Evolutionary conservation across 2,329 filamentous ascomycete species (phyloP), one percentile per base, ranked within the genome.

Genomic region (Arthroderma sp.): DNA sequence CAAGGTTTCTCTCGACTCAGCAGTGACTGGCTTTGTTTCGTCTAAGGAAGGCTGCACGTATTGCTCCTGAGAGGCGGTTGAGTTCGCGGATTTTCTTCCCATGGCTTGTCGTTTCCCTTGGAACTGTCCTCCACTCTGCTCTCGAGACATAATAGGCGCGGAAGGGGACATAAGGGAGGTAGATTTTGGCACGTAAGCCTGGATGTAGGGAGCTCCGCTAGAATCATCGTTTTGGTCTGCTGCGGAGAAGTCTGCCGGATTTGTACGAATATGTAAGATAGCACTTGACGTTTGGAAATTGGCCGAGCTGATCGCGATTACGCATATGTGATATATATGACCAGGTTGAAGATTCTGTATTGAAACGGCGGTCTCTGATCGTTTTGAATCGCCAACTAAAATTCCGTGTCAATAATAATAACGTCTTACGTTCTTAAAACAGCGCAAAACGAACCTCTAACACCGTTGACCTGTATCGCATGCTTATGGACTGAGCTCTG

Each of bases 231-330:
- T 57, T 43, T 65, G 60, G 32, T 54, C 50, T 40, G 56, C 60
- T 2, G 38, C 36, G 38, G 58, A 60, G 9, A 58, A 47, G 44
- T 64, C 55, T 57, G 79, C 53, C 68, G 72, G 58, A 69, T 74
- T 61, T 39, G 91, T 96, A 54, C 83, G 78, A 44, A 98, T 71
- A 44, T 91, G 83, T 51, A 96, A 80, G 33, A 93, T 78, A 4
- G 79, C 74, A 61, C 91, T 95, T 33, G 85, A 83, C 0, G 88
- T 86, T 58, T 94, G 86, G 56, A 96, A 96, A 62, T 91, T 93
- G 53, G 88, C 86, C 29, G 82, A 78, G 40, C 89, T 94, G 44
- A 95, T 83, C 34, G 89, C 86, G 53, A 95, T 84, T 44, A 96
- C 85, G 48, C 89, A 82, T 29, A 98, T 81, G 52, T 94, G 93